These are phyloP conservation scores for Pythium insidiosum DNA, from an alignment of 352 stramenopile genomes.

Conservation along the genomic window DNA sequence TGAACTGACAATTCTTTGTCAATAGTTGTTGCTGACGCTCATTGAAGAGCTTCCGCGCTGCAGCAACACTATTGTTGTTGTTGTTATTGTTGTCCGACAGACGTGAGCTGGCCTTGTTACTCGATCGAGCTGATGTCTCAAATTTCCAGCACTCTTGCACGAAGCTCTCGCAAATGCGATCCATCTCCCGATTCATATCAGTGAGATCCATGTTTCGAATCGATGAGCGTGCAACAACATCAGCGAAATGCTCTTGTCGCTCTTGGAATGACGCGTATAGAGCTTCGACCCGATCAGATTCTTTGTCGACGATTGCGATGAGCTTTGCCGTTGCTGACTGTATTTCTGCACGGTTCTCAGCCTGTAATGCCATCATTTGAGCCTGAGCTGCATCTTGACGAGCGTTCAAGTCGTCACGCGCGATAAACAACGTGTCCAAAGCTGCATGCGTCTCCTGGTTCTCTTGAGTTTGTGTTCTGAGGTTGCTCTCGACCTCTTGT, in stretches of 20 bases:
- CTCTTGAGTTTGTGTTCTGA: conserved; percentile 45
- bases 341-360: conserved; percentile 70
- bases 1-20: conserved; percentile 74
- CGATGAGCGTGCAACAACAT: conserved; percentile 65
- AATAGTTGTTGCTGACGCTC: conserved; percentile 75
- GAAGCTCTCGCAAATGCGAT: conserved; percentile 70
- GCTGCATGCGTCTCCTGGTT: conserved; percentile 34
- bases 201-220: conserved; percentile 78
- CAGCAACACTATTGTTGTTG: not conserved
- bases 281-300: conserved; percentile 69
- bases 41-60: conserved; percentile 62
- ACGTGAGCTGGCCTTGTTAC: conserved; percentile 30
- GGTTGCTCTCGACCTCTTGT: conserved; percentile 43
- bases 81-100: conserved; percentile 35
- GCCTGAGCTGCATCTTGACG: conserved; percentile 51
- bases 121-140: conserved; percentile 65
- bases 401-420: conserved; percentile 39
- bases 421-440: conserved; percentile 27
- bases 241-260: conserved; percentile 75
- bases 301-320: conserved; percentile 67
- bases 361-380: conserved; percentile 60
- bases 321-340: conserved; percentile 51
- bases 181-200: conserved; percentile 76
- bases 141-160: conserved; percentile 85
- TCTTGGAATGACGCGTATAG: conserved; percentile 75